These are phyloP conservation scores for Nigrograna mackinnonii DNA, from an alignment of 2,329 filamentous ascomycete species.

Conservation along the genomic window DNA sequence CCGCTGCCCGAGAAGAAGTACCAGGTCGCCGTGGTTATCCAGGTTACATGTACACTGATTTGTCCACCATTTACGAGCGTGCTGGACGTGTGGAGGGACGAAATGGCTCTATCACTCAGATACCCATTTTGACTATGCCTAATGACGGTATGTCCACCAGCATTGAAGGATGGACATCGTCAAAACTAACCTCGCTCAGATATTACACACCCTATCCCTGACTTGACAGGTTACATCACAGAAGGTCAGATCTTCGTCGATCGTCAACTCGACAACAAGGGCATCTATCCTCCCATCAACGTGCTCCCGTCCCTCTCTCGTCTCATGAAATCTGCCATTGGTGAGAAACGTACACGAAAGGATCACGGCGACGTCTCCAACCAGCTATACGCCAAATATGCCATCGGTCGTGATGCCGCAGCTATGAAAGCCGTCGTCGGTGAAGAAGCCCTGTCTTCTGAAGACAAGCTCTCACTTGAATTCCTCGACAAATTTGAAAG, in stretches of 20 bases:
- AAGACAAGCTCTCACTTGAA: constrained; percentile 97
- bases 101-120: constrained; percentile 98
- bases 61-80: constrained; percentile 99
- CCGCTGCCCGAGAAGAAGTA: constrained; percentile 96
- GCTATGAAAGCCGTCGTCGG: constrained; percentile 99
- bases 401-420: constrained; percentile 96
- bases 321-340: constrained; percentile 99
- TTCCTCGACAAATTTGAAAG: constrained; percentile 99
- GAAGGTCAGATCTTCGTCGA: constrained; percentile 99
- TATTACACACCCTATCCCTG: constrained; percentile 98
- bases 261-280: constrained; percentile 91
- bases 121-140: constrained; percentile 98
- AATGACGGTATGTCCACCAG: constrained; percentile 72
- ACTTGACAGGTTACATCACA: constrained; percentile 98
- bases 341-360: constrained; percentile 92
- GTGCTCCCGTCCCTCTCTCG: constrained; percentile 96
- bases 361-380: constrained; percentile 99
- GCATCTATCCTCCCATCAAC: constrained; percentile 98
- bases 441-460: constrained; percentile 91
- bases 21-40: constrained; percentile 98
- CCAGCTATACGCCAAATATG: constrained; percentile 99
- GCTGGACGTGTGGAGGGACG: constrained; percentile 95
- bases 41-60: constrained; percentile 99
- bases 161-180: neutral
- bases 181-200: constrained; percentile 53